phyloP scores from a whole-genome alignment of 371 early-diverging fungal species.

The Dichotomocladium elegans region DNA sequence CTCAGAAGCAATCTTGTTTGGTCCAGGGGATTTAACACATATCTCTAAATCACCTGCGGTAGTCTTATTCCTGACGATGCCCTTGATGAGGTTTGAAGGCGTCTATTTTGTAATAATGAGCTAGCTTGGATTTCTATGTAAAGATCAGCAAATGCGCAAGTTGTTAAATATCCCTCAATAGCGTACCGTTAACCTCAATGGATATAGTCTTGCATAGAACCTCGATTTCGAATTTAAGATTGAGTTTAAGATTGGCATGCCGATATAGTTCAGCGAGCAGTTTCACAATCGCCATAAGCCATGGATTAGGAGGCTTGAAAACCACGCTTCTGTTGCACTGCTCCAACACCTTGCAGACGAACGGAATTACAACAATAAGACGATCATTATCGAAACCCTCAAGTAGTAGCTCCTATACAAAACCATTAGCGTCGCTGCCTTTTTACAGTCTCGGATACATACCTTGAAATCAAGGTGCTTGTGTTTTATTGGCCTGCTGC shows the following conservation, averaged over 20 bases:
- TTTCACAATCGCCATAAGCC: constrained; percentile 93
- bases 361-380: constrained; percentile 94
- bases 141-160: background rate
- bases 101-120: constrained; percentile 48
- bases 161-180: too few species aligned
- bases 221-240: constrained; percentile 95
- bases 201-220: constrained; percentile 90
- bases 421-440: background rate
- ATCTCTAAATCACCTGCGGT: background rate
- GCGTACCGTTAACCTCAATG: constrained; percentile 73
- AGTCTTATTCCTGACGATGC: constrained; percentile 2
- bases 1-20: too few species aligned
- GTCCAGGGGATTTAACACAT: constrained; percentile 1
- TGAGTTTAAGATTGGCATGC: constrained; percentile 88
- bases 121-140: constrained; percentile 71
- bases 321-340: constrained; percentile 80
- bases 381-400: constrained; percentile 87
- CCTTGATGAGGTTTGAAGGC: constrained; percentile 11
- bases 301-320: constrained; percentile 95
- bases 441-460: background rate
- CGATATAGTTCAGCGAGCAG: constrained; percentile 91
- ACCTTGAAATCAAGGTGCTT: constrained; percentile 92
- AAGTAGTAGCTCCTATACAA: constrained; percentile 71
- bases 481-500: constrained; percentile 90
- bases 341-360: constrained; percentile 95